These are phyloP conservation scores for Polyporus tsugae DNA, from an alignment of 1,284 basidiomycete genomes.

Conservation along the genomic window DNA sequence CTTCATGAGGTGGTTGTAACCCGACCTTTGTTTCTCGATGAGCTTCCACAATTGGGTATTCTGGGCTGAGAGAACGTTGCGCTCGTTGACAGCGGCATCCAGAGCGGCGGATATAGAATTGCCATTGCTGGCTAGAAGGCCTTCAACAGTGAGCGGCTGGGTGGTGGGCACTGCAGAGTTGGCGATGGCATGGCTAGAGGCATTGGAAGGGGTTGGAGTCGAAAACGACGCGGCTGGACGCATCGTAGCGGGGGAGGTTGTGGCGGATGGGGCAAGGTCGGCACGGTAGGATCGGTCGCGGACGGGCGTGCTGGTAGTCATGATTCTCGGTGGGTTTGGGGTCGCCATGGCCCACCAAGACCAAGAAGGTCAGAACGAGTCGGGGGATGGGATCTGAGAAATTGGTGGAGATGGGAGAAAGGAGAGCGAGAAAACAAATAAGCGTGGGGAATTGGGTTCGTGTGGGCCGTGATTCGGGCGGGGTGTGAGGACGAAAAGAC, in stretches of 20 bases:
- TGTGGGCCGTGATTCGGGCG: background rate
- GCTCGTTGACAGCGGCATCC: conserved; percentile 76
- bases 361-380: conserved; percentile 2
- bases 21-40: conserved; percentile 85
- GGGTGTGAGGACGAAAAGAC: conserved; percentile 9
- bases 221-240: conserved; percentile 37
- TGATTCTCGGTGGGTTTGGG: conserved; percentile 29
- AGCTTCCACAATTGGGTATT: conserved; percentile 93
- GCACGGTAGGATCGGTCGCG: conserved; percentile 33
- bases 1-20: conserved; percentile 77
- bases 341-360: conserved; percentile 28
- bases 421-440: conserved; percentile 8
- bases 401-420: conserved; percentile 7
- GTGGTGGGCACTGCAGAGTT: conserved; percentile 40
- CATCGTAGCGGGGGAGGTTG: conserved; percentile 32
- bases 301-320: conserved; percentile 33
- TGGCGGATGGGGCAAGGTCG: conserved; percentile 32
- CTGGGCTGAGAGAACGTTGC: conserved; percentile 81
- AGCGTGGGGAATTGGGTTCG: background rate
- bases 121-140: conserved; percentile 62
- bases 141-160: conserved; percentile 56
- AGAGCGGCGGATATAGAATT: conserved; percentile 74
- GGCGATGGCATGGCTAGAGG: conserved; percentile 39
- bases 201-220: conserved; percentile 35
- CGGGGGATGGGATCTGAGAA: background rate